These are phyloP conservation scores for Mucor plumbeus DNA, from an alignment of 371 early-diverging fungal species.

Conservation along the genomic window DNA sequence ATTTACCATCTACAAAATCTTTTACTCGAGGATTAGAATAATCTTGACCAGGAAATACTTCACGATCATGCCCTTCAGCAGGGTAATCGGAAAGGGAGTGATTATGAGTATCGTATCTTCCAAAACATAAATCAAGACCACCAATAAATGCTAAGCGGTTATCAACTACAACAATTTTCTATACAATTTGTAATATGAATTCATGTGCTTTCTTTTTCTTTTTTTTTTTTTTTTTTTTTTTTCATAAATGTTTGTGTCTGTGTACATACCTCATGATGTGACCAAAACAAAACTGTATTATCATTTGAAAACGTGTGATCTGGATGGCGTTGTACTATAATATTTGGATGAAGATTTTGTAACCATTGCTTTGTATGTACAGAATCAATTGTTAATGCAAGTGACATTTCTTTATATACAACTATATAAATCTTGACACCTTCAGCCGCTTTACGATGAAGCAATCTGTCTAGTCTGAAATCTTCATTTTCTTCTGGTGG, in stretches of 20 bases:
- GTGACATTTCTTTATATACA: conserved; percentile 88
- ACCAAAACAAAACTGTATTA: conserved; percentile 82
- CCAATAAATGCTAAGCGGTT: conserved; percentile 86
- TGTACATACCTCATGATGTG: conserved; percentile 60
- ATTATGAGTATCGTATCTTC: conserved; percentile 82
- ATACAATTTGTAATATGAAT: neutral
- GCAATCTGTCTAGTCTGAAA: conserved; percentile 82
- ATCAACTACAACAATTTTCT: conserved; percentile 91
- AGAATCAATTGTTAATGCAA: conserved; percentile 82
- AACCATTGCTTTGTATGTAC: conserved; percentile 84
- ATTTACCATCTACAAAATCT: conserved; percentile 79
- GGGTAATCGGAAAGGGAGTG: conserved; percentile 83
- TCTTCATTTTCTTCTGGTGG: conserved; percentile 77
- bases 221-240: no score
- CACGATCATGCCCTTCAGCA: conserved; percentile 48
- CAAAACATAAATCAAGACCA: conserved; percentile 92
- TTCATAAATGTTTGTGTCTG: neutral
- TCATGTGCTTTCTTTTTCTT: no score
- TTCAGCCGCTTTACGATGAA: conserved; percentile 84
- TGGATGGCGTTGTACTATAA: conserved; percentile 53
- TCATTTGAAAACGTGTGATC: conserved; percentile 46
- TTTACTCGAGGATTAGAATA: conserved; percentile 92
- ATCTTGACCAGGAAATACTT: conserved; percentile 85
- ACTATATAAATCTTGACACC: conserved; percentile 91
- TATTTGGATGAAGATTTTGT: conserved; percentile 79